phyloP scores from a whole-genome alignment of 176 grass and related monocot species.

The Triticum turgidum region DNA sequence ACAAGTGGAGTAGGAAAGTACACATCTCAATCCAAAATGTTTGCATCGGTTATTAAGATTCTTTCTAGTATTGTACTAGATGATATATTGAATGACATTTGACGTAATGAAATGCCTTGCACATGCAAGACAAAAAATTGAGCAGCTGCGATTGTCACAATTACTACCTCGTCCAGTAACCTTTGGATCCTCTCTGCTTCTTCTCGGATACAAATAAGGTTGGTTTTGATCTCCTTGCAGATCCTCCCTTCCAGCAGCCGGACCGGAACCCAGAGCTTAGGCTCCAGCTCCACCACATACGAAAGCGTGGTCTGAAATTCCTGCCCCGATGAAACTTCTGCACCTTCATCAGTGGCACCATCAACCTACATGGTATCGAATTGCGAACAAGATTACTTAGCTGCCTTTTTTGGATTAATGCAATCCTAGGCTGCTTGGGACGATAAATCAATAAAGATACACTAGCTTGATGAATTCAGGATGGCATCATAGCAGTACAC shows the following conservation, averaged over 20 bases:
- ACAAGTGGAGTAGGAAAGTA: neutral
- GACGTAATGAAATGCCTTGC: neutral
- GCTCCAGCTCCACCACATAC: constrained; percentile 76
- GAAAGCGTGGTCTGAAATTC: constrained; percentile 59
- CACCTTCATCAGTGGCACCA: neutral
- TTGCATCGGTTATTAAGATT: neutral
- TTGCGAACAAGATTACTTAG: neutral
- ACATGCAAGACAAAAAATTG: neutral
- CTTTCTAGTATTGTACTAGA: neutral
- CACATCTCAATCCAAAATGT: neutral
- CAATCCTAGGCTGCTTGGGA: neutral
- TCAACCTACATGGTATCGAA: constrained; percentile 34
- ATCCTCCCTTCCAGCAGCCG: constrained; percentile 77
- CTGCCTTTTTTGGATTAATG: too few relatives aligned
- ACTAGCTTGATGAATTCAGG: neutral
- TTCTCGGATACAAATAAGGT: constrained; percentile 67
- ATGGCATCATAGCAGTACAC: too few relatives aligned
- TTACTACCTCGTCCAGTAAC: constrained; percentile 33
- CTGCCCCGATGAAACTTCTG: neutral
- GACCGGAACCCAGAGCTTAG: constrained; percentile 84
- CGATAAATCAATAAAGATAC: neutral
- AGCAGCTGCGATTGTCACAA: neutral
- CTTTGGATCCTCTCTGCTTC: constrained; percentile 69
- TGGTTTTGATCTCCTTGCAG: constrained; percentile 75
- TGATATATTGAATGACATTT: too few relatives aligned